phyloP scores from a whole-genome alignment of 768 basidiomycete species.

The Lactarius trivialis region DNA sequence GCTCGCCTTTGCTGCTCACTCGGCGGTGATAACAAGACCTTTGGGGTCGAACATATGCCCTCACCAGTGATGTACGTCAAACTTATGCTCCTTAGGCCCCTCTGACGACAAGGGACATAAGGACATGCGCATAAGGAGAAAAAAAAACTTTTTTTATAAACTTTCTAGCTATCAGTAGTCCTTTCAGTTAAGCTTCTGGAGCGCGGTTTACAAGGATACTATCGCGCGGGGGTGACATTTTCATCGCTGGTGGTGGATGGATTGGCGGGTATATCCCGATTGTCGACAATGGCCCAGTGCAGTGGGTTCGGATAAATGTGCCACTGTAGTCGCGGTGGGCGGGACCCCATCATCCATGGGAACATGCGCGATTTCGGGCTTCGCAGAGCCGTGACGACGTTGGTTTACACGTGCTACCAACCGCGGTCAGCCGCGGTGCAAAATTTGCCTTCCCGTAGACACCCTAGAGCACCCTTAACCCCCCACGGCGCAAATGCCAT shows the following conservation, averaged over 20 bases:
- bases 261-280: background rate
- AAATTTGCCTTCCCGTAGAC: background rate
- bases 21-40: background rate
- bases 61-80: slow-evolving; percentile 1
- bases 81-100: background rate
- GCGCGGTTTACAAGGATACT: background rate
- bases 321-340: background rate
- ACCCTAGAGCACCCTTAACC: background rate
- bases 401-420: background rate
- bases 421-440: slow-evolving; percentile 16
- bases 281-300: background rate
- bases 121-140: background rate
- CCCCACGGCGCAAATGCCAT: slow-evolving; percentile 10
- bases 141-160: background rate
- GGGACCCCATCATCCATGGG: background rate
- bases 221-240: background rate
- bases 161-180: background rate
- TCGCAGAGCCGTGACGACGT: background rate
- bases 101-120: background rate
- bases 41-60: background rate
- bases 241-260: background rate
- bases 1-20: background rate
- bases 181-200: background rate
- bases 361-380: slow-evolving; percentile 12
- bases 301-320: slow-evolving; percentile 9